Base-by-base conservation (phyloP, 495 filamentous ascomycete species). In the Hapsidospora chrysogenum region DNA sequence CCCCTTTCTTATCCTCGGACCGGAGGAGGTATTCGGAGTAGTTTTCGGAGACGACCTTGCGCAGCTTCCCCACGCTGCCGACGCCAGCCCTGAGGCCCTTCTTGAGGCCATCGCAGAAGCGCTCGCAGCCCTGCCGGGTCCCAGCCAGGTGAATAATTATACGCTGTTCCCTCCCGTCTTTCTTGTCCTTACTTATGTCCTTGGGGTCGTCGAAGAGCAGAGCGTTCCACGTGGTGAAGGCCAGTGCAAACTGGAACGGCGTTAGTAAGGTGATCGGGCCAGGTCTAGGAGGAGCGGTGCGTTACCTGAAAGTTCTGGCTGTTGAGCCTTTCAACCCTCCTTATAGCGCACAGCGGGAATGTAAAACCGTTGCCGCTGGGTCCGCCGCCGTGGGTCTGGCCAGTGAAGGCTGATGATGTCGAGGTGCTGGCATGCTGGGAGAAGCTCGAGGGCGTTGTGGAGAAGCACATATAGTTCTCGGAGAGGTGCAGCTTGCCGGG, bases 351-450 rank as follows among this genome's bases (percentile, higher is more conserved):
- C 9, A 97, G 68, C 3, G 89, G 92, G n/a, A 96, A 70, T 9
- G 80, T 94, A 48, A 97, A 97, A 25, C 89, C 89, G 65, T 94
- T 92, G 9, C 87, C 87, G 28, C 83, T 80, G n/a, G 92, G 85
- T 0, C 85, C 85, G 13, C 80, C 80, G 11, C 85, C 85, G 46
- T 89, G 78, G 10, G 85, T 92, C 41, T 87, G 81, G 7, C 85
- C 85, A 10, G 80, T 85, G 58, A 84, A 92, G 18, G 70, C 62
- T 17, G 72, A 81, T 1, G 84, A 85, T 3, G 77, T 72, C 42
- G 70, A 74, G 3, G 70, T 64, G 48, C 72, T 92, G 0, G 86
- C 78, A 1, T 77, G 75, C 33, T 70, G 81, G 35, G 78, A 53
- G 51, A 95, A 93, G 57, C 82, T 89, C 2, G 84, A 82, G 1